Evolutionary conservation across 208 protist genomes (phyloP).

Genomic region (Leishmania amazonensis): DNA sequence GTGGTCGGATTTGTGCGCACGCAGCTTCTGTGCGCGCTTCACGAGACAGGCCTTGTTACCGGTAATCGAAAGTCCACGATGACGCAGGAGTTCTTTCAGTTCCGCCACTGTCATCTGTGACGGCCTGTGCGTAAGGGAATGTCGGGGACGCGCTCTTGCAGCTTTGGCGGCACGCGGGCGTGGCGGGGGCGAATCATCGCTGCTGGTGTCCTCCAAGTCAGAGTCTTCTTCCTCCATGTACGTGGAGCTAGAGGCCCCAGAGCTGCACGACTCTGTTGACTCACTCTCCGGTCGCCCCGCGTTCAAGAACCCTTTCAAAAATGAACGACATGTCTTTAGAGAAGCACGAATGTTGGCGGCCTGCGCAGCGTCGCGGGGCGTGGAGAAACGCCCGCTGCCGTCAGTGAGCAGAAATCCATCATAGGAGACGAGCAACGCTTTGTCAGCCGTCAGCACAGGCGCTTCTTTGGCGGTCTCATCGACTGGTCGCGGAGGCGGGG

Average conservation of each 20-base stretch:
- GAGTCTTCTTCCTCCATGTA: slow-evolving; percentile 33
- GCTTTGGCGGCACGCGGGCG: neutral
- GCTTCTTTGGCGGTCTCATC: neutral
- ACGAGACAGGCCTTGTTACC: slow-evolving; percentile 61
- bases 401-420: slow-evolving; percentile 65
- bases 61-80: slow-evolving; percentile 38
- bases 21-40: slow-evolving; percentile 34
- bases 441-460: slow-evolving; percentile 19
- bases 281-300: neutral
- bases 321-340: slow-evolving; percentile 47
- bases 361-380: slow-evolving; percentile 49
- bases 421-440: slow-evolving; percentile 67
- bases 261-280: slow-evolving; percentile 20
- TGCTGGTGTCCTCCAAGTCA: slow-evolving; percentile 19
- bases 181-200: slow-evolving; percentile 14
- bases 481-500: slow-evolving; percentile 18
- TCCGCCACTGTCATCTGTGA: slow-evolving; percentile 38
- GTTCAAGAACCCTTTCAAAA: slow-evolving; percentile 33
- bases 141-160: neutral
- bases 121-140: neutral
- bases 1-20: neutral
- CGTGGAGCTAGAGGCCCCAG: slow-evolving; percentile 27
- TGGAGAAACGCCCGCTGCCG: slow-evolving; percentile 47
- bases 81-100: slow-evolving; percentile 38
- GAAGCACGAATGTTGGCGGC: slow-evolving; percentile 36